These are phyloP conservation scores for Paspalum vaginatum DNA, from an alignment of 176 grass and related monocot species.

Conservation along the genomic window DNA sequence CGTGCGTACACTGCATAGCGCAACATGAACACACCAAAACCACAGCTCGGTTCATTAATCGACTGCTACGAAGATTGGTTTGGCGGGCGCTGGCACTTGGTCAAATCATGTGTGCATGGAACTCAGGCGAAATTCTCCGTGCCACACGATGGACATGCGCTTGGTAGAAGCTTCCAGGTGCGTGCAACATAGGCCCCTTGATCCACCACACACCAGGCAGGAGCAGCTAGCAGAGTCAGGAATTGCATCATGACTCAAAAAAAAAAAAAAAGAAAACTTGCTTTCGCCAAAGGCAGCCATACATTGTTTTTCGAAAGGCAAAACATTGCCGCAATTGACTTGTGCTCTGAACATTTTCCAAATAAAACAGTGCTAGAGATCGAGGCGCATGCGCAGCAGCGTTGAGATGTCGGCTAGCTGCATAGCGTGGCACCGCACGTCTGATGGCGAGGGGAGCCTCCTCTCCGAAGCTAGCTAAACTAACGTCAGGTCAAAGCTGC, in stretches of 20 bases:
- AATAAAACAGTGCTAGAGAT: too few relatives aligned
- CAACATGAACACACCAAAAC: too few relatives aligned
- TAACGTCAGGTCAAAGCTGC: conserved; percentile 21
- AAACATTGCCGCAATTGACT: too few relatives aligned
- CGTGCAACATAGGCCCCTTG: background rate
- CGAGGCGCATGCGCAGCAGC: too few relatives aligned
- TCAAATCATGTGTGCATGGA: conserved; percentile 23
- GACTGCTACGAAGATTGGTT: too few relatives aligned
- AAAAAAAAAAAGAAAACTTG: background rate
- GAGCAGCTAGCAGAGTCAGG: too few relatives aligned
- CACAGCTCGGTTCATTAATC: too few relatives aligned
- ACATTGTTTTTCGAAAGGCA: too few relatives aligned
- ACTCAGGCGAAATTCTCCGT: background rate
- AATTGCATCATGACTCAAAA: background rate
- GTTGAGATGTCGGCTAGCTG: background rate
- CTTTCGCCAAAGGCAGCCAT: too few relatives aligned
- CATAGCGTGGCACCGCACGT: background rate
- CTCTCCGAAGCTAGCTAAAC: background rate
- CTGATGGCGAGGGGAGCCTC: conserved; percentile 12
- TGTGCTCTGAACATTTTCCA: too few relatives aligned
- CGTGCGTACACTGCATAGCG: too few relatives aligned
- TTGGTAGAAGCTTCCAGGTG: conserved; percentile 35
- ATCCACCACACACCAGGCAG: too few relatives aligned
- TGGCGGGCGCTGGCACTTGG: background rate
- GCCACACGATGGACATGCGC: background rate